phyloP scores from a whole-genome alignment of 2,329 filamentous ascomycete genomes.

The Magnaporthales sp. region DNA sequence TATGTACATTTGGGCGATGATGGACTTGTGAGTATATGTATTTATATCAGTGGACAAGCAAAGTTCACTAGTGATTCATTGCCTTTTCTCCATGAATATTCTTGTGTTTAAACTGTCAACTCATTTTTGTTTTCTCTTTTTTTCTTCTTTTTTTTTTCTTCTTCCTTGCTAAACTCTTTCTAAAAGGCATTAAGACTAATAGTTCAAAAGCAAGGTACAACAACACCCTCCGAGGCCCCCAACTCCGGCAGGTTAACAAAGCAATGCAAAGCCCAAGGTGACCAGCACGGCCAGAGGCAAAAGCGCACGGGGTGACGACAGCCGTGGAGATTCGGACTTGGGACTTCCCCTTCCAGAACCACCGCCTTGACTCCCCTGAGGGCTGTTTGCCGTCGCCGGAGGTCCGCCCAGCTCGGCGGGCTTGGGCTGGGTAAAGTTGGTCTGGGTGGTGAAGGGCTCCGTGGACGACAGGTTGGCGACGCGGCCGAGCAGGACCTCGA shows the following conservation, averaged over 20 bases:
- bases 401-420: constrained; percentile 1
- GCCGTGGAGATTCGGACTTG: background rate
- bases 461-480: constrained; percentile 44
- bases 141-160: background rate
- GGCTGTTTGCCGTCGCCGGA: background rate
- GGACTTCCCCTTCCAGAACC: background rate
- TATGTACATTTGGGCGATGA: too few species aligned
- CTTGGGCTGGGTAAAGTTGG: background rate
- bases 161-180: background rate
- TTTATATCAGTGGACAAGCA: background rate
- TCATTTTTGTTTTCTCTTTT: background rate
- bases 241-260: background rate
- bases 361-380: background rate
- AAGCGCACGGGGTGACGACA: background rate
- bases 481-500: constrained; percentile 67
- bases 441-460: constrained; percentile 24
- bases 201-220: background rate
- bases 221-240: background rate
- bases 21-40: background rate
- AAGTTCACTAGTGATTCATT: background rate
- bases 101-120: background rate
- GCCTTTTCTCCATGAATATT: background rate
- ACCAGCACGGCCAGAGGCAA: background rate
- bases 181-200: background rate
- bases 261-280: background rate